Percentiles rank a stretch among this genome's conserved stretches.
These are phyloP conservation scores for Tremella yokohamensis DNA, from an alignment of 768 basidiomycete species.

Conservation along the genomic window DNA sequence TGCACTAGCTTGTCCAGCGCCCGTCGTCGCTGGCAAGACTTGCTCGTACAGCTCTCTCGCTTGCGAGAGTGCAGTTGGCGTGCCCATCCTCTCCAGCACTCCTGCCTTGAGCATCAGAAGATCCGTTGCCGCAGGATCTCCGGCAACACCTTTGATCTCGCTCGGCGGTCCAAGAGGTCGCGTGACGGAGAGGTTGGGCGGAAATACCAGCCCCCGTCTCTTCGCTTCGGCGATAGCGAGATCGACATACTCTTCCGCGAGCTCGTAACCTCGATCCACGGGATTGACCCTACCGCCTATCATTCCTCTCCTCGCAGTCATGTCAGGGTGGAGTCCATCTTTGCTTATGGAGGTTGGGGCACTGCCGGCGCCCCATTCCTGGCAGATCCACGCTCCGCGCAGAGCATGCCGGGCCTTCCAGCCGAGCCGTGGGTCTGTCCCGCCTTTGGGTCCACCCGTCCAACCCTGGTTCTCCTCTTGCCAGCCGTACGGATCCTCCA, in stretches of 20 bases:
- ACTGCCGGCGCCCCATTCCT: conserved; percentile 40
- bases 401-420: conserved; percentile 43
- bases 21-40: conserved; percentile 23
- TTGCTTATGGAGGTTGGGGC: conserved; percentile 22
- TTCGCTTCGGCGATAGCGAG: conserved; percentile 39
- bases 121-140: conserved; percentile 40
- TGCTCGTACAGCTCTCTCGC: conserved; percentile 45
- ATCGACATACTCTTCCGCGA: conserved; percentile 46
- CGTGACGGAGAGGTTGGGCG: conserved; percentile 23
- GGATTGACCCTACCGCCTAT: conserved; percentile 23
- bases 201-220: conserved; percentile 37
- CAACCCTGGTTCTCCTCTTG: conserved; percentile 38
- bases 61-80: conserved; percentile 24
- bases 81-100: conserved; percentile 42
- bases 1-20: conserved; percentile 3
- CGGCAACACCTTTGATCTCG: conserved; percentile 11
- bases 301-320: conserved; percentile 24
- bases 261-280: conserved; percentile 42
- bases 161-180: conserved; percentile 14
- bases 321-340: conserved; percentile 26
- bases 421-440: conserved; percentile 41
- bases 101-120: conserved; percentile 46
- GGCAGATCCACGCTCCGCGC: conserved; percentile 46
- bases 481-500: conserved; percentile 38
- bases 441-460: conserved; percentile 42